phyloP scores from a whole-genome alignment of 169 alveolate species.

The Plasmodium ovale region DNA sequence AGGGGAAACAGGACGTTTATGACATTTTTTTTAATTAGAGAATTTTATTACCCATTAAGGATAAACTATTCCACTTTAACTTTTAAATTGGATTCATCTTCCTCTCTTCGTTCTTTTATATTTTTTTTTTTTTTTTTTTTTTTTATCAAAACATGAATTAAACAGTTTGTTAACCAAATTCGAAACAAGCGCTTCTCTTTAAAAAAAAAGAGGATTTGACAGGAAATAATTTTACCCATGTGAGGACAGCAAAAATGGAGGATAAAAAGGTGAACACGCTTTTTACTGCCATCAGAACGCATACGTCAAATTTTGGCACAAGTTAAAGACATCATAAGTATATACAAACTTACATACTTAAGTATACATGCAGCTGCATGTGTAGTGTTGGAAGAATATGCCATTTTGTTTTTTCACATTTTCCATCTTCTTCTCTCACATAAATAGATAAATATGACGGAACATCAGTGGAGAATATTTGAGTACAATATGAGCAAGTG shows the following conservation, averaged over 20 bases:
- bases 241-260: conserved; percentile 29
- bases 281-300: neutral
- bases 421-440: neutral
- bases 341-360: neutral
- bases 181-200: neutral
- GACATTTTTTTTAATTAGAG: too few relatives aligned
- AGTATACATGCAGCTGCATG: too few relatives aligned
- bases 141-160: conserved; percentile 15
- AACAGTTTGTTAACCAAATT: conserved; percentile 1
- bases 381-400: too few relatives aligned
- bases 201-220: neutral
- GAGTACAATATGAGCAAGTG: conserved; percentile 72
- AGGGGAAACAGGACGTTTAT: too few relatives aligned
- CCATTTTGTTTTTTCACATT: neutral
- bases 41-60: too few relatives aligned
- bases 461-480: conserved; percentile 65
- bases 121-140: neutral
- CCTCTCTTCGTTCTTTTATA: neutral
- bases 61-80: too few relatives aligned
- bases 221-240: conserved; percentile 15
- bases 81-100: too few relatives aligned
- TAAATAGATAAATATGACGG: conserved; percentile 57
- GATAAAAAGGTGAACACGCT: conserved; percentile 14
- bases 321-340: neutral
- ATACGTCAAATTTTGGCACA: neutral